phyloP scores from a whole-genome alignment of 257 asterid genomes.

The Rauvolfia tetraphylla region DNA sequence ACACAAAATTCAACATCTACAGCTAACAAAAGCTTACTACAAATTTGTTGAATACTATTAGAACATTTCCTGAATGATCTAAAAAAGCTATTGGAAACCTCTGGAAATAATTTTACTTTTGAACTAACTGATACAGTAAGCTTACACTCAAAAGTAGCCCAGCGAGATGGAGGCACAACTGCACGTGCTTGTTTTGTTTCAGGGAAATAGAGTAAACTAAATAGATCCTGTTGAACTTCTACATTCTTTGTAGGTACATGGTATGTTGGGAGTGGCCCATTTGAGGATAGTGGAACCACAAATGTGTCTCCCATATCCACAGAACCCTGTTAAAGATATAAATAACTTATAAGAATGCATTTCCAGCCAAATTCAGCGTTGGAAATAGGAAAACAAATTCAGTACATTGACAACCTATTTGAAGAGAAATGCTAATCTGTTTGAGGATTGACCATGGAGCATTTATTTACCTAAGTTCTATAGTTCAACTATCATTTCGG shows the following conservation, averaged over 20 bases:
- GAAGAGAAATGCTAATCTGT: not conserved
- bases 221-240: conserved; percentile 57
- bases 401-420: not conserved
- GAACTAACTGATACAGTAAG: conserved; percentile 4
- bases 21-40: not conserved
- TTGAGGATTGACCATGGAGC: too few relatives aligned
- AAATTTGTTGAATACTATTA: not conserved
- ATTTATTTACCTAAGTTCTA: not conserved
- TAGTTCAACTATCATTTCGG: not conserved
- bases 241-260: conserved; percentile 27
- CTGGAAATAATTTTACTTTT: not conserved
- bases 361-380: not conserved
- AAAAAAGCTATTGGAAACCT: not conserved
- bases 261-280: conserved; percentile 13
- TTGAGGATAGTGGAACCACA: conserved; percentile 30
- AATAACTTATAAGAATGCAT: conserved; percentile 10
- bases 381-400: not conserved
- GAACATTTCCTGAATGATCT: not conserved
- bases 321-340: conserved; percentile 48
- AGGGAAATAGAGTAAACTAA: conserved; percentile 63
- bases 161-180: conserved; percentile 85
- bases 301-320: conserved; percentile 43
- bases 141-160: conserved; percentile 99
- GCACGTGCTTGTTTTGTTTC: conserved; percentile 57
- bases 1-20: not conserved